phyloP scores from a whole-genome alignment of 2,329 filamentous ascomycete species.

The Aspergillus quadricinctus region DNA sequence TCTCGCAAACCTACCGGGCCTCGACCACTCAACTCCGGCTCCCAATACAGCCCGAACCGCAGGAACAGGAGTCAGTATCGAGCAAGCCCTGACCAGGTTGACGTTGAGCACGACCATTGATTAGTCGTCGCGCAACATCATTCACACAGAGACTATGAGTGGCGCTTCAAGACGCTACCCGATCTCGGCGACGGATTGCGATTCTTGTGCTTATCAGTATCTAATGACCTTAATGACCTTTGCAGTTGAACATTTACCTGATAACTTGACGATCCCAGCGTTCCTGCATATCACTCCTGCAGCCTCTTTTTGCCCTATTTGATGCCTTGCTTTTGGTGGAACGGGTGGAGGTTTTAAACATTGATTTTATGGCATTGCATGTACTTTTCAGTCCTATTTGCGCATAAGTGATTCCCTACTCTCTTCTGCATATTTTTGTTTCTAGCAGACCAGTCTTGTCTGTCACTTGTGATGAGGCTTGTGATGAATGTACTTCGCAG shows the following conservation, averaged over 20 bases:
- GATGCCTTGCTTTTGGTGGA: constrained; percentile 2
- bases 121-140: constrained; percentile 4
- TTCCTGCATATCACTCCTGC: constrained; percentile 12
- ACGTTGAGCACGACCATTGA: constrained; percentile 35
- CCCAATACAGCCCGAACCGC: constrained; percentile 32
- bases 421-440: background rate
- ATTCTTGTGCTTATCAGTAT: background rate
- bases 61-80: constrained; percentile 36
- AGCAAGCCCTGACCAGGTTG: constrained; percentile 39
- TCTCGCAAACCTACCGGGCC: constrained; percentile 47
- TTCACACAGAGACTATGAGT: background rate
- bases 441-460: background rate
- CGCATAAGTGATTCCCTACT: constrained; percentile 15
- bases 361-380: constrained; percentile 1
- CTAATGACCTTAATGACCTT: constrained; percentile 1
- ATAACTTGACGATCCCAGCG: background rate
- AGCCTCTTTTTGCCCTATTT: constrained; percentile 2
- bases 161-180: background rate
- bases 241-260: background rate
- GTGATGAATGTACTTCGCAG: background rate
- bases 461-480: background rate
- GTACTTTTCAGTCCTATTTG: constrained; percentile 1
- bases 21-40: constrained; percentile 40
- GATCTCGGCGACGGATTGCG: background rate
- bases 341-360: constrained; percentile 12